Evolutionary conservation across 345 rosid species (phyloP).

Genomic region (Populus ilicifolia): DNA sequence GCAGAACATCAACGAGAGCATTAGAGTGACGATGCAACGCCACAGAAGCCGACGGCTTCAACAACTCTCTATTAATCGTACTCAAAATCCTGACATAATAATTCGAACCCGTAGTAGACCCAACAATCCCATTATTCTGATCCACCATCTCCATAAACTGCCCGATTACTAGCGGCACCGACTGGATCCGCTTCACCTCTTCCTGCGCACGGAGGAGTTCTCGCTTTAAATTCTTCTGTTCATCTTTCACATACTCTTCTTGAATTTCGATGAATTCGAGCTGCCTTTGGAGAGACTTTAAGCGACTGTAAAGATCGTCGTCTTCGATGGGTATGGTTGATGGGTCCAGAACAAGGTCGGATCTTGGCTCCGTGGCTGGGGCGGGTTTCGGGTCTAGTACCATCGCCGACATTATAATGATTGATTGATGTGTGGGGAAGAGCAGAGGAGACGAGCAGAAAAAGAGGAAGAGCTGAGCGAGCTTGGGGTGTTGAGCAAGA

Average conservation of each 20-base stretch:
- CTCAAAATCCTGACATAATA: constrained; percentile 91
- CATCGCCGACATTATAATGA: constrained; percentile 37
- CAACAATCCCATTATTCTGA: constrained; percentile 96
- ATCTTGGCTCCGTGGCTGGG: constrained; percentile 22
- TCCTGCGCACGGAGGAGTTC: constrained; percentile 92
- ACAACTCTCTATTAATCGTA: constrained; percentile 80
- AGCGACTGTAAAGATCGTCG: constrained; percentile 80
- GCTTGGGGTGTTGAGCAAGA: neutral
- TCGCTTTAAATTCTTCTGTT: constrained; percentile 87
- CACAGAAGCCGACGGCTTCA: constrained; percentile 97
- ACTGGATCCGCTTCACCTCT: constrained; percentile 95
- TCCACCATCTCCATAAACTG: constrained; percentile 99
- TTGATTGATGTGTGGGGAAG: neutral
- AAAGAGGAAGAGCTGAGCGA: neutral
- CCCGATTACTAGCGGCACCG: constrained; percentile 92
- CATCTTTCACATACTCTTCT: constrained; percentile 95
- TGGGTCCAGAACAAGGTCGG: neutral
- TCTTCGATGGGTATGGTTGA: constrained; percentile 34
- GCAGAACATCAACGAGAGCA: constrained; percentile 93
- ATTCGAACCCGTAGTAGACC: constrained; percentile 98
- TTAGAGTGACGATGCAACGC: constrained; percentile 97
- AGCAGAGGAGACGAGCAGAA: neutral
- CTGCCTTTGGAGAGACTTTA: constrained; percentile 75
- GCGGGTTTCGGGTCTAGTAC: constrained; percentile 53
- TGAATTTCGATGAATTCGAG: constrained; percentile 88